Conservation (phyloP, 2,329 filamentous ascomycete genomes). For the Scedosporium aurantiacum region DNA sequence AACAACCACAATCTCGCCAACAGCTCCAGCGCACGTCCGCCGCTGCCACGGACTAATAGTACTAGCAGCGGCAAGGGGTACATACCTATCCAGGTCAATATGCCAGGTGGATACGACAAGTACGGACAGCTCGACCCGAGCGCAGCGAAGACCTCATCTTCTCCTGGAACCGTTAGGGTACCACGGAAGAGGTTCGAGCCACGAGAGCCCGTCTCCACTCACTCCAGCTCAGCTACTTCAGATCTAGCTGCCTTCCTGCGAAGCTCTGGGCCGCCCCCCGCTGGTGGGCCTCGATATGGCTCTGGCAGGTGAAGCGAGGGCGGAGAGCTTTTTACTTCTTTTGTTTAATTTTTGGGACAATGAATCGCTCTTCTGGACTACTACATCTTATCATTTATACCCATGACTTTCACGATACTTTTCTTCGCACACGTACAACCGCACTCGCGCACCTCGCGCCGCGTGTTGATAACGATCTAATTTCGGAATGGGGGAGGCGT, state of each 20-base stretch:
- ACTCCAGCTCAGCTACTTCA: slow-evolving; percentile 43
- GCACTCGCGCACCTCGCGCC: background rate
- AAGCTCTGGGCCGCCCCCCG: slow-evolving; percentile 50
- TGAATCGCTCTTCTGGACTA: background rate
- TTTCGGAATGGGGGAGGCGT: background rate
- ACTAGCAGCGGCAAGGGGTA: slow-evolving; percentile 28
- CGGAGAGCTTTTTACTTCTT: no score
- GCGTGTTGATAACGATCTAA: background rate
- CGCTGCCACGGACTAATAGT: slow-evolving; percentile 22
- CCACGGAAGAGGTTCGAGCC: slow-evolving; percentile 49
- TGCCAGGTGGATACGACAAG: slow-evolving; percentile 33
- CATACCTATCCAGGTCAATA: slow-evolving; percentile 41
- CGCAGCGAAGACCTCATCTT: slow-evolving; percentile 9
- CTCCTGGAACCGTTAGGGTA: slow-evolving; percentile 25
- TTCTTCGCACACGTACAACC: background rate
- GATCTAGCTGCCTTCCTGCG: slow-evolving; percentile 65
- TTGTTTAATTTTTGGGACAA: no score
- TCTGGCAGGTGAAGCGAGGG: background rate
- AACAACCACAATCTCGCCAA: slow-evolving; percentile 9
- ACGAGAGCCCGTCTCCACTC: slow-evolving; percentile 34
- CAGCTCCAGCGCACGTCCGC: slow-evolving; percentile 15
- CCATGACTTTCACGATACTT: background rate
- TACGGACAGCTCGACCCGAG: slow-evolving; percentile 21
- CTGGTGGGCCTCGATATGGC: background rate
- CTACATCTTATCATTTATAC: background rate